Evolutionary conservation across 257 asterid species (phyloP).

Genomic region (Salvia splendens): DNA sequence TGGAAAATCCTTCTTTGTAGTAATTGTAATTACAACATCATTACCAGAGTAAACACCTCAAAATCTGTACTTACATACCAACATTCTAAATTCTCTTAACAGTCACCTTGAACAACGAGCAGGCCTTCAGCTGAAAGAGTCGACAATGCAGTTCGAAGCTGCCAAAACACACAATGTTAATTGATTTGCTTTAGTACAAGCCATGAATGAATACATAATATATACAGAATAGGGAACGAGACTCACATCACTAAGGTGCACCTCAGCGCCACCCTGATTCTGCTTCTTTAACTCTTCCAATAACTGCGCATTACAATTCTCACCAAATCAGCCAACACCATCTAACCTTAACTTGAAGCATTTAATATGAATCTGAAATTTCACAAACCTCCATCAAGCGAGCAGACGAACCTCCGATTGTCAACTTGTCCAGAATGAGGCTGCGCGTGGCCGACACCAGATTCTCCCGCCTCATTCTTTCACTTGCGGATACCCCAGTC

Average conservation of each 20-base stretch:
- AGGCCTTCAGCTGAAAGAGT: slow-evolving; percentile 50
- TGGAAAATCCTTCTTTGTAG: too few species aligned
- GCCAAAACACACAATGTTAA: slow-evolving; percentile 21
- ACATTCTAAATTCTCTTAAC: too few species aligned
- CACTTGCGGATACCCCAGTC: slow-evolving; percentile 97
- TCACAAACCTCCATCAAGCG: slow-evolving; percentile 78
- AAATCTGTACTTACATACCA: too few species aligned
- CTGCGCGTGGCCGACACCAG: slow-evolving; percentile 66
- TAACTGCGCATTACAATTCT: slow-evolving; percentile 44
- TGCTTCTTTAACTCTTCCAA: slow-evolving; percentile 88
- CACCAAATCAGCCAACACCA: slow-evolving; percentile 18
- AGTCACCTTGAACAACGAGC: too few species aligned
- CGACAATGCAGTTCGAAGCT: slow-evolving; percentile 87
- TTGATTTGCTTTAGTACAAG: not conserved
- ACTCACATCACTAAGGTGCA: slow-evolving; percentile 75
- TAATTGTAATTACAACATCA: too few species aligned
- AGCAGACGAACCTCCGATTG: slow-evolving; percentile 78
- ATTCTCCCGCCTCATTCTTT: slow-evolving; percentile 92
- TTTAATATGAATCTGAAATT: slow-evolving; percentile 1
- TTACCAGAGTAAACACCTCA: too few species aligned
- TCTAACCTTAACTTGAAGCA: not conserved
- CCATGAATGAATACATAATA: not conserved
- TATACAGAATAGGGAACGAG: not conserved
- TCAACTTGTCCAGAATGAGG: slow-evolving; percentile 85
- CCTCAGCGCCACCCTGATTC: slow-evolving; percentile 46